Evolutionary conservation across 345 rosid genomes (phyloP).

Genomic region (Arabidopsis suecica): DNA sequence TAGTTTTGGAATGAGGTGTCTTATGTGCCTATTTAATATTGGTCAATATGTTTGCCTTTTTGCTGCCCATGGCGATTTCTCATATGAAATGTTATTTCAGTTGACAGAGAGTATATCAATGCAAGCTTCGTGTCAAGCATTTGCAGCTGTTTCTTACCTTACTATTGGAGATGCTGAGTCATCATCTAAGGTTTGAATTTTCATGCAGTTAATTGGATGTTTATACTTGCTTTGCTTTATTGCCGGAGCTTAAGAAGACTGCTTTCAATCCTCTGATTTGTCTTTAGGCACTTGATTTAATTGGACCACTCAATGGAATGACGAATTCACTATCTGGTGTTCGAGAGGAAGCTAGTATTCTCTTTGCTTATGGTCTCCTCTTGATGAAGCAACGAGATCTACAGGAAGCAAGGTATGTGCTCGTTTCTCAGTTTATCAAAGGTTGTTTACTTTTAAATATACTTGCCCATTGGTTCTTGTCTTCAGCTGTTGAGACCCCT

Average conservation of each 20-base stretch:
- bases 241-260: slow-evolving; percentile 14
- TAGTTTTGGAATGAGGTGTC: slow-evolving; percentile 18
- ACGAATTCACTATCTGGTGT: slow-evolving; percentile 86
- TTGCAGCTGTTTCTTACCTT: slow-evolving; percentile 93
- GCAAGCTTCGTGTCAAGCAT: slow-evolving; percentile 92
- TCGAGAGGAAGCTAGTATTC: slow-evolving; percentile 88
- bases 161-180: slow-evolving; percentile 95
- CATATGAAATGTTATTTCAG: slow-evolving; percentile 50
- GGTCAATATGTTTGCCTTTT: background rate
- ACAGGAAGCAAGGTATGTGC: slow-evolving; percentile 82
- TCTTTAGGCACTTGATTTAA: slow-evolving; percentile 85
- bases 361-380: slow-evolving; percentile 90
- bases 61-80: slow-evolving; percentile 11
- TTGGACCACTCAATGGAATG: slow-evolving; percentile 82
- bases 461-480: background rate
- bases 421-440: slow-evolving; percentile 15
- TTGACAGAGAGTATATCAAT: slow-evolving; percentile 85
- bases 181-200: slow-evolving; percentile 70
- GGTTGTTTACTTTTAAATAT: background rate
- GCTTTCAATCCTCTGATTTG: slow-evolving; percentile 20
- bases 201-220: slow-evolving; percentile 23
- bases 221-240: slow-evolving; percentile 19
- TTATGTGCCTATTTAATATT: background rate
- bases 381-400: slow-evolving; percentile 94
- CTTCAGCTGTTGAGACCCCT: slow-evolving; percentile 13